Evolutionary conservation across 1,284 basidiomycete genomes (phyloP).

Genomic region (Apiotrichum porosum): DNA sequence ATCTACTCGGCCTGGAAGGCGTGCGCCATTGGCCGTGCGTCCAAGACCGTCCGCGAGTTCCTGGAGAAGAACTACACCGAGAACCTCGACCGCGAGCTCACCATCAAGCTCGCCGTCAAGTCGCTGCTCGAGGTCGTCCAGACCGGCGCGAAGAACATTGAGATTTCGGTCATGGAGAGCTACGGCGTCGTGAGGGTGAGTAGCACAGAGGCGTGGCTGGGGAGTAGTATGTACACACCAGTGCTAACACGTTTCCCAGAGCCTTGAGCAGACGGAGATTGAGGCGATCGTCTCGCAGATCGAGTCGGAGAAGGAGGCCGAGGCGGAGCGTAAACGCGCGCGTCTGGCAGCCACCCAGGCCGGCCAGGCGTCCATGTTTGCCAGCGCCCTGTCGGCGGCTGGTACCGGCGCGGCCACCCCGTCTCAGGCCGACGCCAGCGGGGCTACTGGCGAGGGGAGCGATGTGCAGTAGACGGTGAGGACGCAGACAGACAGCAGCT

Average conservation of each 20-base stretch:
- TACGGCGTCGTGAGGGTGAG: conserved; percentile 84
- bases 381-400: conserved; percentile 26
- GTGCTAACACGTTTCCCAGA: conserved; percentile 55
- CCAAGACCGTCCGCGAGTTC: conserved; percentile 98
- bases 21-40: conserved; percentile 93
- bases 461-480: conserved; percentile 34
- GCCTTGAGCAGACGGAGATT: conserved; percentile 77
- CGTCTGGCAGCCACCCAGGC: conserved; percentile 63
- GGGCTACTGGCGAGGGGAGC: conserved; percentile 35
- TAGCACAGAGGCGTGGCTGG: conserved; percentile 10
- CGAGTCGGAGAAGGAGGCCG: conserved; percentile 93
- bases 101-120: conserved; percentile 93
- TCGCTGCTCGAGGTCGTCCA: conserved; percentile 96
- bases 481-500: background rate
- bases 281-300: conserved; percentile 86
- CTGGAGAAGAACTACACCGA: conserved; percentile 98
- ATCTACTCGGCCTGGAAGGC: conserved; percentile 99
- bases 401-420: conserved; percentile 23
- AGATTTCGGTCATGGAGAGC: conserved; percentile 92
- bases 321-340: conserved; percentile 79
- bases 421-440: conserved; percentile 12
- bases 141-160: conserved; percentile 98
- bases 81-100: conserved; percentile 77
- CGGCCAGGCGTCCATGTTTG: conserved; percentile 44
- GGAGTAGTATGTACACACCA: background rate